Conservation (phyloP, 2,329 filamentous ascomycete species). For the Ampelomyces quisqualis region DNA sequence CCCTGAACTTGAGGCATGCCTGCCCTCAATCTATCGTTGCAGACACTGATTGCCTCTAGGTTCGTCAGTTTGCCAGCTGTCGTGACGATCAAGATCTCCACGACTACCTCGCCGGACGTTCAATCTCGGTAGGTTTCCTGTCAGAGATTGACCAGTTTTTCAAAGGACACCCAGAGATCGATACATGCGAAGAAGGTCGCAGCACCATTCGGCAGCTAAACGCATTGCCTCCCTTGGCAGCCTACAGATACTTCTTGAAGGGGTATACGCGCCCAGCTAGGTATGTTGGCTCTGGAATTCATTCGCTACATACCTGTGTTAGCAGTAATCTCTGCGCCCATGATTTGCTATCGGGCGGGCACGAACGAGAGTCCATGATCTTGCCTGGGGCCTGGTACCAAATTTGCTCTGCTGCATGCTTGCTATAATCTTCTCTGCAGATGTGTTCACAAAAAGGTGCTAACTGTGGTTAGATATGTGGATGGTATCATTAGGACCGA, state of each 20-base stretch:
- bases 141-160: constrained; percentile 30
- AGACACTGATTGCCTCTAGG: constrained; percentile 6
- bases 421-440: neutral
- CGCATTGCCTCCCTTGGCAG: constrained; percentile 16
- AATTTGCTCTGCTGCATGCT: neutral
- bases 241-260: constrained; percentile 28
- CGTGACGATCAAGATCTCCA: constrained; percentile 17
- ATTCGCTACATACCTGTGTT: too few relatives aligned
- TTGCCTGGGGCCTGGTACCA: too few relatives aligned
- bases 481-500: constrained; percentile 17
- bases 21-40: neutral
- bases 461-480: constrained; percentile 14
- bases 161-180: constrained; percentile 21
- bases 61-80: constrained; percentile 15
- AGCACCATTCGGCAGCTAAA: constrained; percentile 16
- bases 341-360: too few relatives aligned
- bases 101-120: constrained; percentile 17
- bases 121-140: constrained; percentile 24
- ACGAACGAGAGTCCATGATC: too few relatives aligned
- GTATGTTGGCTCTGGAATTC: too few relatives aligned
- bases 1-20: constrained; percentile 7
- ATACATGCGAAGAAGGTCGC: constrained; percentile 10
- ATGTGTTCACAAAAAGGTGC: neutral
- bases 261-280: constrained; percentile 32
- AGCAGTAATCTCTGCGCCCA: too few relatives aligned